These are phyloP conservation scores for Phytopythium vexans DNA, from an alignment of 352 stramenopile species.

Conservation along the genomic window DNA sequence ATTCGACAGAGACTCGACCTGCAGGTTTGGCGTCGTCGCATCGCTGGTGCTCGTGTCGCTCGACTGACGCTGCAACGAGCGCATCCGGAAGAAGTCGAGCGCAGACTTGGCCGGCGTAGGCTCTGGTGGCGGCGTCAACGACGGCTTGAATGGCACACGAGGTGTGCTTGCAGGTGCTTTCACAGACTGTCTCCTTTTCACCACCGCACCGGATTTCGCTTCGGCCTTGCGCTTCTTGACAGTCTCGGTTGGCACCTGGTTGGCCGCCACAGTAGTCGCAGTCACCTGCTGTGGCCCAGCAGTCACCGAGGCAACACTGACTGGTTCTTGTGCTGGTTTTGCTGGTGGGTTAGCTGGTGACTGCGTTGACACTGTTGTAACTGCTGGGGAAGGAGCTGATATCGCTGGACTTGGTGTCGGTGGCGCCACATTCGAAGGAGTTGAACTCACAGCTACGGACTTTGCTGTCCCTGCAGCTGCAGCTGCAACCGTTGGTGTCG, in stretches of 20 bases:
- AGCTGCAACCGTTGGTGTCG: not conserved
- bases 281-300: not conserved
- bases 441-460: not conserved
- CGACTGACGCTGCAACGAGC: constrained; percentile 13
- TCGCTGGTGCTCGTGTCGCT: constrained; percentile 5
- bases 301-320: too few species aligned
- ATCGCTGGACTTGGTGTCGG: not conserved
- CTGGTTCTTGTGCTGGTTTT: too few species aligned
- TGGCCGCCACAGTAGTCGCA: not conserved
- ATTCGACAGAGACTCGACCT: not conserved
- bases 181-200: constrained; percentile 13
- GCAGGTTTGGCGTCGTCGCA: constrained; percentile 5
- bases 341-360: too few species aligned
- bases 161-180: constrained; percentile 9
- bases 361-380: too few species aligned
- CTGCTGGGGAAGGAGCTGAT: not conserved
- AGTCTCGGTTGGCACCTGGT: not conserved
- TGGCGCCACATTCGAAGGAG: not conserved
- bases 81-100: constrained; percentile 37
- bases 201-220: constrained; percentile 1
- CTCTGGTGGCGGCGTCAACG: constrained; percentile 33
- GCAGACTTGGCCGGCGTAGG: constrained; percentile 23
- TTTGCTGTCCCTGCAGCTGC: not conserved
- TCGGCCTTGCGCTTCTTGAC: constrained; percentile 12
- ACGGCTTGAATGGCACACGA: constrained; percentile 28